phyloP scores from a whole-genome alignment of 2,329 filamentous ascomycete genomes.

The Chaetomium strumarium region DNA sequence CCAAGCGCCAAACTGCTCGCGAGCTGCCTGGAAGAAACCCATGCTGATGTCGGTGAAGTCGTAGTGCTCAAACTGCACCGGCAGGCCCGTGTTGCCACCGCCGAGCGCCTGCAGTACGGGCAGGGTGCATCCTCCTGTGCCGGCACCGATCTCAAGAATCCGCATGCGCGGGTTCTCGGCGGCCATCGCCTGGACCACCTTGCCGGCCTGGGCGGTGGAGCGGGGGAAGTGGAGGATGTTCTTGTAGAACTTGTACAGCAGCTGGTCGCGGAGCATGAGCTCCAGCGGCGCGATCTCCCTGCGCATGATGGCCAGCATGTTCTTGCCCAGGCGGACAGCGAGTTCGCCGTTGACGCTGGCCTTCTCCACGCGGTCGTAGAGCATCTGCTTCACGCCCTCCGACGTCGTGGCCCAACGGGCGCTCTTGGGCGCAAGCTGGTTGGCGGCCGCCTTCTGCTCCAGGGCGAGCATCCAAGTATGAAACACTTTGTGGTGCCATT shows the following conservation, averaged over 20 bases:
- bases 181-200: conserved; percentile 18
- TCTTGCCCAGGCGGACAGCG: conserved; percentile 26
- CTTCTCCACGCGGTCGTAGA: conserved; percentile 16
- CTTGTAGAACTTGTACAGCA: not conserved
- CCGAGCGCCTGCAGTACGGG: conserved; percentile 27
- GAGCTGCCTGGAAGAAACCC: conserved; percentile 30
- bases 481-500: conserved; percentile 23
- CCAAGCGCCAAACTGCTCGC: conserved; percentile 25
- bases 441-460: conserved; percentile 18
- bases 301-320: conserved; percentile 29
- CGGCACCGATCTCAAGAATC: conserved; percentile 39
- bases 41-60: conserved; percentile 25
- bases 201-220: conserved; percentile 24
- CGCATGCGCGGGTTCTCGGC: conserved; percentile 24
- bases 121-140: conserved; percentile 37
- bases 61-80: conserved; percentile 13
- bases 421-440: conserved; percentile 18
- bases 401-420: conserved; percentile 9
- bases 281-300: conserved; percentile 31
- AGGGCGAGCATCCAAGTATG: conserved; percentile 24
- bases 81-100: not conserved
- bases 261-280: conserved; percentile 24
- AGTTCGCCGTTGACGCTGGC: not conserved
- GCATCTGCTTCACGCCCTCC: conserved; percentile 3
- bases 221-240: conserved; percentile 22